These are phyloP conservation scores for Gaultheria prostrata DNA, from an alignment of 148 eudicot genomes.

Conservation along the genomic window DNA sequence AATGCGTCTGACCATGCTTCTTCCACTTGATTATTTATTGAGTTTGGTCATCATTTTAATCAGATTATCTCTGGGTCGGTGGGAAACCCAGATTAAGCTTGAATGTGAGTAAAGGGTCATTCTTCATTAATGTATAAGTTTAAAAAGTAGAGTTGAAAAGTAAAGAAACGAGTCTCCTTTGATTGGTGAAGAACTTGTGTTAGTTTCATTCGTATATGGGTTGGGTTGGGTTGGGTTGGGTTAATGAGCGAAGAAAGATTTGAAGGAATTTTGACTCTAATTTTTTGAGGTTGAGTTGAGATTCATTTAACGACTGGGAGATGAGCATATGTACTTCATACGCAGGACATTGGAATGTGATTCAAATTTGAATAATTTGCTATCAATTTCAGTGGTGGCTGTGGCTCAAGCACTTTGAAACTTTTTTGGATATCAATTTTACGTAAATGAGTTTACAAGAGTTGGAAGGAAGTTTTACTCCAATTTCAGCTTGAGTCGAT, in stretches of 20 bases:
- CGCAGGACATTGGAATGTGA: background rate
- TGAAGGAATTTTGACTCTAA: background rate
- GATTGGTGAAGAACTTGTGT: background rate
- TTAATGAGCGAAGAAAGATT: background rate
- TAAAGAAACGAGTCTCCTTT: background rate
- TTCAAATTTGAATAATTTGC: background rate
- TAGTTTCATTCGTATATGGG: background rate
- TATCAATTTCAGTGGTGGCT: background rate
- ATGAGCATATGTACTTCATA: background rate
- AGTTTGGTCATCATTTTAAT: background rate
- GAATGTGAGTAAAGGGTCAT: background rate
- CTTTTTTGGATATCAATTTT: background rate
- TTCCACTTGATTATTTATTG: background rate
- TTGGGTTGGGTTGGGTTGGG: background rate
- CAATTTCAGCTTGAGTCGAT: background rate
- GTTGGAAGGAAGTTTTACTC: background rate
- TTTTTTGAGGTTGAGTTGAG: background rate
- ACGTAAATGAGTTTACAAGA: background rate
- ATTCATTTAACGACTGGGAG: background rate
- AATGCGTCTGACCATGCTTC: background rate
- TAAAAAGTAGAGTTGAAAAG: too few species aligned
- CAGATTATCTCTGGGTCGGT: background rate
- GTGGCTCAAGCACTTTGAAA: background rate
- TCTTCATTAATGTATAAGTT: too few species aligned
- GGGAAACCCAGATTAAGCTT: background rate